Percentiles rank a stretch among this genome's conserved stretches.
Conservation (phyloP, 441 rosid genomes). For the Gossypium lobatum region DNA sequence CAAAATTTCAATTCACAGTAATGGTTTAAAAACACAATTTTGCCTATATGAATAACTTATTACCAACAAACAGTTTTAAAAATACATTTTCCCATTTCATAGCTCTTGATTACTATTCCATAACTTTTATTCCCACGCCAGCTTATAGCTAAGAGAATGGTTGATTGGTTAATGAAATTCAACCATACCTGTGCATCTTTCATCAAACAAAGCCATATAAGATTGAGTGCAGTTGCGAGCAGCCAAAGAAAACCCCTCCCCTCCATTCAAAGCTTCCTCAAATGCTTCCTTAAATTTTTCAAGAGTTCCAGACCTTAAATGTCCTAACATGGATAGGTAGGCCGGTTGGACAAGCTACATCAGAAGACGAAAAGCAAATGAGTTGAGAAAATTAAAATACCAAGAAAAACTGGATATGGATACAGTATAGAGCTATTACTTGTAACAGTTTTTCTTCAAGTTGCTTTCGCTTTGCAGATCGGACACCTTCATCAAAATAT, state of each 20-base stretch:
- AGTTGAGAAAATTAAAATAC: background rate
- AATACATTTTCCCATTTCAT: background rate
- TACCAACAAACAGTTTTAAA: background rate
- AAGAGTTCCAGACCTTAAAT: constrained; percentile 58
- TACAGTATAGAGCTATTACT: constrained; percentile 39
- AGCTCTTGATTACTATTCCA: background rate
- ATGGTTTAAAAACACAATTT: background rate
- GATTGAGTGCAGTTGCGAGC: constrained; percentile 43
- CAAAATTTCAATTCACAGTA: background rate
- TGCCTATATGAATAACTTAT: background rate
- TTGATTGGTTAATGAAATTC: background rate
- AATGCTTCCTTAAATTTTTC: constrained; percentile 71
- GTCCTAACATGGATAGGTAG: constrained; percentile 67
- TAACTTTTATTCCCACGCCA: background rate
- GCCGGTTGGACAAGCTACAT: constrained; percentile 82
- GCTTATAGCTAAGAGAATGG: background rate
- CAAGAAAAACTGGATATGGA: background rate
- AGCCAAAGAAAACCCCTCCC: constrained; percentile 68
- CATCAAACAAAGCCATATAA: constrained; percentile 53
- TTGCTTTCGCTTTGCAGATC: constrained; percentile 76
- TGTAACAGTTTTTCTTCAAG: constrained; percentile 86
- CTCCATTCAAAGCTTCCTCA: constrained; percentile 63
- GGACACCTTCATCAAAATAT: constrained; percentile 91
- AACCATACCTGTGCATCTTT: constrained; percentile 59
- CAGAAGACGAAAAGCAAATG: constrained; percentile 19